Evolutionary conservation across 768 basidiomycete species (phyloP), one percentile per base, ranked within the genome.

Genomic region (Lactifluus subvellereus): DNA sequence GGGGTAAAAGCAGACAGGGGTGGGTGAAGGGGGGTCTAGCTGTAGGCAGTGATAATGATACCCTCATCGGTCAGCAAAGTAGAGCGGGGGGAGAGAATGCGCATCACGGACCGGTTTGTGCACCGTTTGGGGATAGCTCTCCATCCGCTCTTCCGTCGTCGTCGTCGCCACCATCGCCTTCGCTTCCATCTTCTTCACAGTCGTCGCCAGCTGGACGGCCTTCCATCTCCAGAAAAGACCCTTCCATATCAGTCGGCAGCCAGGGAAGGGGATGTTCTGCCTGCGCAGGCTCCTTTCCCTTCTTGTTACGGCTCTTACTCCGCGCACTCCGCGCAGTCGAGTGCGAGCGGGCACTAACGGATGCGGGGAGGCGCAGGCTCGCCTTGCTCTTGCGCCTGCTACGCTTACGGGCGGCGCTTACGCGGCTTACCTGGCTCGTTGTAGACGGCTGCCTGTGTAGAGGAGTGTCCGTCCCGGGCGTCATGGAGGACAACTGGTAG

Each of bases 401-500:
- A 45, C 88, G 80, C 61, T 76, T 80, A 61, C 82, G 81, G 1
- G 90, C 89, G 5, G 89, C 85, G 5, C 80, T 79, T 3, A 91
- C 78, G 8, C 80, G 77, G 42, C 77, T 77, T 38, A 71, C 32
- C 37, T 76, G 70, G 55, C 75, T 79, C 14, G 70, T 27, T 2
- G n/a, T 22, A 0, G 61, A 54, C 16, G 22, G 16, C 4, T 40
- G 64, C 33, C 49, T 40, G 27, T 48, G 45, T 9, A 18, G 42
- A 18, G 47, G 13, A 9, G 10, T 22, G 16, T 35, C 42, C 1
- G 53, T 40, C 13, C 11, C 30, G 8, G 40, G 42, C n/a, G 20
- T 54, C 14, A 53, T n/a, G 6, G 65, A 50, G 1, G 58, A 52
- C 2, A 55, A 52, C 18, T 9, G 42, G 8, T 32, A 22, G 5